Base-by-base conservation (phyloP, 129 eudicot genomes). In the Flaveria trinervia region DNA sequence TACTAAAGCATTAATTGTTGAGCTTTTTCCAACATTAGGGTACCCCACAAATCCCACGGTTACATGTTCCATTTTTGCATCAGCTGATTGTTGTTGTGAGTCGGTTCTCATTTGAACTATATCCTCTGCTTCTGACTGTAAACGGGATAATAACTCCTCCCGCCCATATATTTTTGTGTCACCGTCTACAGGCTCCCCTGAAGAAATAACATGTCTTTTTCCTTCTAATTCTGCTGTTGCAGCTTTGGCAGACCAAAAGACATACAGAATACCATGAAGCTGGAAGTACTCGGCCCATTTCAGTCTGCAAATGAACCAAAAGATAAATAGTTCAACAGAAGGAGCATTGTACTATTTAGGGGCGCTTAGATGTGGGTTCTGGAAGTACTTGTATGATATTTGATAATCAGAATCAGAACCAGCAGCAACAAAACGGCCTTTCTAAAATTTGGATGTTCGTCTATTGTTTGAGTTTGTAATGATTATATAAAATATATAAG, bases 221-320 rank as follows among this genome's bases (percentile, higher is more conserved):
- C 96, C 98, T 66, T 93, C 96, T 52, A 87, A 79, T 15, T 74
- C 85, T 1, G 97, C 96, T 72, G 96, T 56, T 75, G 97, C 98
- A 76, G 93, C 98, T 68, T 91, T 94, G 13, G 97, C 98, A 1
- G 98, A 94, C 98, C 98, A 94, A 80, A 94, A 94, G 41, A 91
- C 3, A 57, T 85, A 87, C 67, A 94, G 90, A 81, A 91, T 94
- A 44, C 88, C 97, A 13, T 89, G 85, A 49, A 75, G 82, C 44
- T 65, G 90, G 83, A 94, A 91, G 82, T 91, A 91, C 25, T 85
- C 51, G 0, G 97, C 98, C 98, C 98, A 94, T 76, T 89, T 87
- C 41, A 73, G 80, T 72, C 98, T 91, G 92, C 73, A 85, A 68
- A 72, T 39, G 64, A 77, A 60, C 52, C 59, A 23, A 66, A 70